Evolutionary conservation across 495 filamentous ascomycete species (phyloP).

Genomic region (Penicillium flavigenum): DNA sequence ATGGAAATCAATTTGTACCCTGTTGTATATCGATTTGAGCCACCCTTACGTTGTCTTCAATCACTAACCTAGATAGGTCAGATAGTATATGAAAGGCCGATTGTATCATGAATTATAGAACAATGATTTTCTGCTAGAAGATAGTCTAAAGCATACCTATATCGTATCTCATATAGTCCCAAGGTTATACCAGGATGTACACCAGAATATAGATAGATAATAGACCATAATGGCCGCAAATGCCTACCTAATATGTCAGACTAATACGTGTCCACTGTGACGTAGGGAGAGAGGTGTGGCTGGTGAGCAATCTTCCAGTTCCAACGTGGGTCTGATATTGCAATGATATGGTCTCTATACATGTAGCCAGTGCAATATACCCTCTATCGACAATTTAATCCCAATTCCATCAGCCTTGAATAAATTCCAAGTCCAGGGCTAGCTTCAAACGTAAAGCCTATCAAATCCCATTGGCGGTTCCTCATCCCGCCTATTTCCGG

Average conservation of each 20-base stretch:
- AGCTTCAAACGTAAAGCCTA: background rate
- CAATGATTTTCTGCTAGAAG: background rate
- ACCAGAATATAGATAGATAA: background rate
- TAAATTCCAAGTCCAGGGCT: background rate
- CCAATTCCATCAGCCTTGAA: background rate
- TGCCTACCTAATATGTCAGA: background rate
- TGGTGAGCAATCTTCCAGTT: background rate
- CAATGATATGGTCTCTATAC: background rate
- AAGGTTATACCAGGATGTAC: background rate
- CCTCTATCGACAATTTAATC: background rate
- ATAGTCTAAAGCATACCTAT: background rate
- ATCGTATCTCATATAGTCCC: background rate
- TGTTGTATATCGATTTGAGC: background rate
- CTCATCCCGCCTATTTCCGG: constrained; percentile 8
- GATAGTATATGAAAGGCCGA: background rate
- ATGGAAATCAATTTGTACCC: background rate
- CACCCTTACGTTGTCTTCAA: background rate
- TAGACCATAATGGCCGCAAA: background rate
- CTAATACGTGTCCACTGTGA: constrained; percentile 9
- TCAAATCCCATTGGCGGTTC: background rate
- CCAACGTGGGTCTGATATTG: constrained; percentile 7
- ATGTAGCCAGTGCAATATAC: too few relatives aligned
- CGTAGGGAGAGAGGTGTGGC: constrained; percentile 1
- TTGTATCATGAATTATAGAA: background rate
- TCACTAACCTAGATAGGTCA: background rate